Percentiles rank a stretch among this genome's conserved stretches.
phyloP scores from a whole-genome alignment of 2,329 filamentous ascomycete species.

The Aplosporella prunicola region DNA sequence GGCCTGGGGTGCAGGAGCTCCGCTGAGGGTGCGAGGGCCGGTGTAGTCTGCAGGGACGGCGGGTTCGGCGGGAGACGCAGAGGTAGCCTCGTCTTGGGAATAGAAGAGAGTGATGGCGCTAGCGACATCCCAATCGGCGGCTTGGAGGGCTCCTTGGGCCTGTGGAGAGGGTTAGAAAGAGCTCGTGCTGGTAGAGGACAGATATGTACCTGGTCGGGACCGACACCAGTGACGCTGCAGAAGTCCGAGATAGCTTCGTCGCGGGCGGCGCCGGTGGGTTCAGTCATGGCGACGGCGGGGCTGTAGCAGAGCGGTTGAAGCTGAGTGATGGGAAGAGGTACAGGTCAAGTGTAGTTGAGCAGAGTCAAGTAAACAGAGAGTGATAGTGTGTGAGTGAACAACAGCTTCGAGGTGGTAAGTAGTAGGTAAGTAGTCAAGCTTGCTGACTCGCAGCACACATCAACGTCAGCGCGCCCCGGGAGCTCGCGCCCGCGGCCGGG shows the following conservation, averaged over 20 bases:
- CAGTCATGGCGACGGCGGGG: conserved; percentile 21
- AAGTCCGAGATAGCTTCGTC: conserved; percentile 29
- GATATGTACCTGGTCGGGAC: conserved; percentile 21
- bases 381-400: no score
- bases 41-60: conserved; percentile 16
- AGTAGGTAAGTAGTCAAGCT: conserved; percentile 5
- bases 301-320: background rate
- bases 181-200: background rate
- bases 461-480: conserved; percentile 10
- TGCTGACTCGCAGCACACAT: conserved; percentile 6
- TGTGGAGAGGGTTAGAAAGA: conserved; percentile 15
- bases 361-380: no score
- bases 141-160: conserved; percentile 36
- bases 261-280: conserved; percentile 19
- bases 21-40: conserved; percentile 23
- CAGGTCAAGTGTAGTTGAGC: no score
- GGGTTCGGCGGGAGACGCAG: conserved; percentile 19
- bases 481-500: background rate
- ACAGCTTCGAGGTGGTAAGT: no score
- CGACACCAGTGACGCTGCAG: conserved; percentile 25
- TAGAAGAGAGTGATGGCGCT: conserved; percentile 37
- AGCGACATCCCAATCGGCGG: conserved; percentile 38
- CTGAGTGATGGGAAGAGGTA: no score
- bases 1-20: conserved; percentile 24
- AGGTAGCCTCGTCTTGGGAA: conserved; percentile 20